Percentiles rank a stretch among this genome's conserved stretches.
Conservation (phyloP, 1,139 yeast genomes). For the Saccharomycopsis hybrid region DNA sequence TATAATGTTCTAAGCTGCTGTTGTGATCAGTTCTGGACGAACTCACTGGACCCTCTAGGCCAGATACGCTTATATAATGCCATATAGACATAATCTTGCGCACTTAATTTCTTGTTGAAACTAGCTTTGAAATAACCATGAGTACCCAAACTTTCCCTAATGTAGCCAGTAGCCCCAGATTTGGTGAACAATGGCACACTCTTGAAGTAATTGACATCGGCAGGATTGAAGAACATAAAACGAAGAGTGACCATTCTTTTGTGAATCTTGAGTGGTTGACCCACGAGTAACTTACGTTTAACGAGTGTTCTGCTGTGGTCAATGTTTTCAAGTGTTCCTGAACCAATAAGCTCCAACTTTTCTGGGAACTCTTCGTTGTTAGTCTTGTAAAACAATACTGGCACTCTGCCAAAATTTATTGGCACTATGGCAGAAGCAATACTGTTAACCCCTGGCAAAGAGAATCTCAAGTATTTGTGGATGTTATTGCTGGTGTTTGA, state of each 20-base stretch:
- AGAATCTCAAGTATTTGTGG: slow-evolving; percentile 76
- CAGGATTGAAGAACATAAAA: slow-evolving; percentile 93
- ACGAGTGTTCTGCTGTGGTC: slow-evolving; percentile 83
- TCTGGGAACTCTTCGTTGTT: slow-evolving; percentile 32
- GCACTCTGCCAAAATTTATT: slow-evolving; percentile 75
- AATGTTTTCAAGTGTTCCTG: slow-evolving; percentile 83
- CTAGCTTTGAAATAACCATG: slow-evolving; percentile 97
- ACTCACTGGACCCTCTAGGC: slow-evolving; percentile 61
- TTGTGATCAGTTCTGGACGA: no score
- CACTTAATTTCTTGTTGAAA: slow-evolving; percentile 82
- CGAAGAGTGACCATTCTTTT: slow-evolving; percentile 86
- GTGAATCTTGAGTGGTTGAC: slow-evolving; percentile 93
- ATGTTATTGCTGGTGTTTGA: slow-evolving; percentile 71
- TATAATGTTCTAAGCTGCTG: no score
- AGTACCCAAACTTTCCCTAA: slow-evolving; percentile 93
- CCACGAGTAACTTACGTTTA: slow-evolving; percentile 84
- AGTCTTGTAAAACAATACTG: slow-evolving; percentile 52
- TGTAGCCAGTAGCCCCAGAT: slow-evolving; percentile 86
- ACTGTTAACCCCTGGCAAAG: slow-evolving; percentile 69
- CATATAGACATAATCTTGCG: slow-evolving; percentile 94
- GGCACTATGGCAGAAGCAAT: slow-evolving; percentile 91
- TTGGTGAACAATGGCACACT: slow-evolving; percentile 90
- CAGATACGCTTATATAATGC: slow-evolving; percentile 88
- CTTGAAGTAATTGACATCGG: slow-evolving; percentile 85
- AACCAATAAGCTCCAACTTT: slow-evolving; percentile 64